Percentiles rank a stretch among this genome's conserved stretches.
Evolutionary conservation across 768 basidiomycete species (phyloP).

Genomic region (Tricholoma hemisulphureum): DNA sequence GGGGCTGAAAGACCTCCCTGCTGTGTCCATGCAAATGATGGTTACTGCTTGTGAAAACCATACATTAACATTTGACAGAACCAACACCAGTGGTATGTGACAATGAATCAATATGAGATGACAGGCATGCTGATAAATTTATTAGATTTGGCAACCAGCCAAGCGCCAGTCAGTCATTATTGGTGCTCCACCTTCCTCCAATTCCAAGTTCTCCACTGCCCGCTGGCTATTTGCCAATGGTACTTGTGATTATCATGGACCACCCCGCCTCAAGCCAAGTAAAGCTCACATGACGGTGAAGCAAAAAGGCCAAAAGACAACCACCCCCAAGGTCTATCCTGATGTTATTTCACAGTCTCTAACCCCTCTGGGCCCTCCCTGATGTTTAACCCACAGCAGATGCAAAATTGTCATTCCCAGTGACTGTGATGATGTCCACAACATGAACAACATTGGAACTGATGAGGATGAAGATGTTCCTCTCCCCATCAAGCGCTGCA

Average conservation of each 20-base stretch:
- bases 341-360: neutral
- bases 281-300: neutral
- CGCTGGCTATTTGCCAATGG: neutral
- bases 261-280: neutral
- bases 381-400: neutral
- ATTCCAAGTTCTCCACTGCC: neutral
- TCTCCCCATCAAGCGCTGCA: neutral
- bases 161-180: neutral
- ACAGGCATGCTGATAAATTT: neutral
- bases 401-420: neutral
- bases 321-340: neutral
- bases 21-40: too few species aligned
- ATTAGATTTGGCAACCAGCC: too few species aligned
- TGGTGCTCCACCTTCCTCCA: neutral
- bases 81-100: too few species aligned
- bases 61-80: too few species aligned
- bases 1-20: neutral
- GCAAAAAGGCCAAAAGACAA: too few species aligned
- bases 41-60: too few species aligned
- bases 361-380: neutral
- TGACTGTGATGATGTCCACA: too few species aligned
- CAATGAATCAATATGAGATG: too few species aligned
- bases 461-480: neutral
- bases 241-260: slow-evolving; percentile 3
- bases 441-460: neutral